Base-by-base conservation (phyloP, 2,329 filamentous ascomycete genomes). In the Pseudofabraea citricarpa region DNA sequence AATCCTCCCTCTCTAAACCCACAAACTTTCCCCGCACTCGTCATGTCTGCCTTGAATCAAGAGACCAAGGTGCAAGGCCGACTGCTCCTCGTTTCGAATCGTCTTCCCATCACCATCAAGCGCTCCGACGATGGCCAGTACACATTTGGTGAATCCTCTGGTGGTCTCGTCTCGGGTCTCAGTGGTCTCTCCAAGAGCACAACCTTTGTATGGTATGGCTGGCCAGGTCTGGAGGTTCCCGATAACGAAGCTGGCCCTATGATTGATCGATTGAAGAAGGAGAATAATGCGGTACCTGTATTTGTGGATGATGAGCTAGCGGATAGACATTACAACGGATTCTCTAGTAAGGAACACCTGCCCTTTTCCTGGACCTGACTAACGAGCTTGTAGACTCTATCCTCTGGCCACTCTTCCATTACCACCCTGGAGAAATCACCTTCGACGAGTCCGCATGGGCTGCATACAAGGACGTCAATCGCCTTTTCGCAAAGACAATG, bases 381-480 rank as follows among this genome's bases (percentile, higher is more conserved):
- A 44, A 55, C 31, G 27, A 22, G 12, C 18, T 44, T 9, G 9
- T 54, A 91, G 89, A 98, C 68, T 94, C 89, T 6, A 97, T 97
- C 64, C 83, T 98, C 48, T 98, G 93, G 93, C 93, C 93, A 3
- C 81, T 98, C 29, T 95, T 98, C 73, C 93, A 97, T 71, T 97
- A 97, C 70, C 93, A 98, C 67, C 91, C 93, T 40, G 91, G 91
- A 62, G 91, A 97, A 73, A 96, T 97, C 57, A 95, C 90, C 35
- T 97, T 97, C 64, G 90, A 97, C 69, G 91, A 97, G 69, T 85
- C 84, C 32, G 87, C 90, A 4, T 98, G 93, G 93, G 77, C 83
- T 19, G 91, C 90, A 41, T 97, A 97, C 71, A 83, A 83, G 58
- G 87, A 95, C 61, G 91, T 94, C 53, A 98, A 97, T 68, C 81